Evolutionary conservation across 1,284 basidiomycete genomes (phyloP).

Genomic region (Cryptococcus sp.): DNA sequence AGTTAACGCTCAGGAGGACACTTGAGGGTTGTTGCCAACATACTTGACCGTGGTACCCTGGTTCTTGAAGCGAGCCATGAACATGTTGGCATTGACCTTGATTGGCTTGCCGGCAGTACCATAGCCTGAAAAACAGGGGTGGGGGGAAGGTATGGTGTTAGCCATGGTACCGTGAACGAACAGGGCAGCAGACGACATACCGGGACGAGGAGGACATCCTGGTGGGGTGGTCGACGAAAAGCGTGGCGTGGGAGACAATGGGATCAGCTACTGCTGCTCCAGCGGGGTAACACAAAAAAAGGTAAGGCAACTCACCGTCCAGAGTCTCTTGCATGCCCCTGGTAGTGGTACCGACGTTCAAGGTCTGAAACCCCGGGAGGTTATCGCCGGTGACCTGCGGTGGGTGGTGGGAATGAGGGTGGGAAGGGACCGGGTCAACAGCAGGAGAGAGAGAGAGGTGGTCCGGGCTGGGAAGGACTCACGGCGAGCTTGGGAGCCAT

Average conservation of each 20-base stretch:
- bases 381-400: neutral
- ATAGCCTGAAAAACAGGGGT: conserved; percentile 28
- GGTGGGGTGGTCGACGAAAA: neutral
- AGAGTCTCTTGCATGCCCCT: conserved; percentile 16
- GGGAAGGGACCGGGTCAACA: neutral
- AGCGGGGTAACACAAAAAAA: neutral
- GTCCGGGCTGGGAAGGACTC: neutral
- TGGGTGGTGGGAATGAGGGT: too few species aligned
- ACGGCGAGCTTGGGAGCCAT: conserved; percentile 5
- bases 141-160: neutral
- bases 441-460: neutral
- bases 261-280: neutral
- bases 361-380: conserved; percentile 3
- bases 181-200: conserved; percentile 1
- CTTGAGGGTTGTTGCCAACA: neutral
- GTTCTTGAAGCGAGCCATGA: conserved; percentile 32
- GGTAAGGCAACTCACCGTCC: conserved; percentile 10
- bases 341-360: neutral
- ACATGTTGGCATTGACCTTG: conserved; percentile 46
- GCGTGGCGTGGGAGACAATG: neutral
- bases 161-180: neutral
- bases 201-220: conserved; percentile 19
- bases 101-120: conserved; percentile 38
- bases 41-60: conserved; percentile 31
- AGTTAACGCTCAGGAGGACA: neutral